Evolutionary conservation across 2,329 filamentous ascomycete species (phyloP).

Genomic region (Dothideomycetes sp.): DNA sequence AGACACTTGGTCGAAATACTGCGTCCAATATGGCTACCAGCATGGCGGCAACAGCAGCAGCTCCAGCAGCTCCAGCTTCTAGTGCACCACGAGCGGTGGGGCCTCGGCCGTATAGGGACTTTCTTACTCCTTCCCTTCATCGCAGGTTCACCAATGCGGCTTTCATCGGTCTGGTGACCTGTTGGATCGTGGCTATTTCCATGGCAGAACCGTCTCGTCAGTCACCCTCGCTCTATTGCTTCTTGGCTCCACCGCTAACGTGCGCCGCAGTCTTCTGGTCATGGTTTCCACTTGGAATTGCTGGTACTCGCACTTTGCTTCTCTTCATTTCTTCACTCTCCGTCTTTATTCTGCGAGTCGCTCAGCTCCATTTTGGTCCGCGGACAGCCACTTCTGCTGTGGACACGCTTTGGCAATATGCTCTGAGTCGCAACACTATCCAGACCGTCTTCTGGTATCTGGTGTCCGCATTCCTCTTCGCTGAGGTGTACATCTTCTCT

Average conservation of each 20-base stretch:
- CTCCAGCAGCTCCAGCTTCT: too few species aligned
- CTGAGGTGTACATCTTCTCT: conserved; percentile 70
- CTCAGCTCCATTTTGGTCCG: conserved; percentile 27
- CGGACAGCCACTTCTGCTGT: conserved; percentile 59
- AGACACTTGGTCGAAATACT: too few species aligned
- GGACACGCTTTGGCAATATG: conserved; percentile 49
- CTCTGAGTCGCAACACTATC: conserved; percentile 49
- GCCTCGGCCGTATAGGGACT: conserved; percentile 62
- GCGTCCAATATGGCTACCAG: not conserved
- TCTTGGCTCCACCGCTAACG: conserved; percentile 4
- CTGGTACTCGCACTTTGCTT: conserved; percentile 62
- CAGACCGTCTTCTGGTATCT: conserved; percentile 67
- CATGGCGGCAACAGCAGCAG: conserved; percentile 9
- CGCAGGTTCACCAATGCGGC: conserved; percentile 74
- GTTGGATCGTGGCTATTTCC: conserved; percentile 61
- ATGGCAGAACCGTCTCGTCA: conserved; percentile 59
- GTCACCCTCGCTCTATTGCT: conserved; percentile 22
- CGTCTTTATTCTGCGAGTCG: conserved; percentile 74
- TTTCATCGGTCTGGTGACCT: conserved; percentile 55
- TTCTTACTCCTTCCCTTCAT: conserved; percentile 79
- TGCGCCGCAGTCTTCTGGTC: conserved; percentile 60
- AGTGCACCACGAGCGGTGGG: not conserved
- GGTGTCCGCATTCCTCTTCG: conserved; percentile 68
- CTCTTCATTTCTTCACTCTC: conserved; percentile 67
- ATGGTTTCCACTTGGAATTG: conserved; percentile 71